These are phyloP conservation scores for Candida caryicola DNA, from an alignment of 805 yeast genomes.

Conservation along the genomic window DNA sequence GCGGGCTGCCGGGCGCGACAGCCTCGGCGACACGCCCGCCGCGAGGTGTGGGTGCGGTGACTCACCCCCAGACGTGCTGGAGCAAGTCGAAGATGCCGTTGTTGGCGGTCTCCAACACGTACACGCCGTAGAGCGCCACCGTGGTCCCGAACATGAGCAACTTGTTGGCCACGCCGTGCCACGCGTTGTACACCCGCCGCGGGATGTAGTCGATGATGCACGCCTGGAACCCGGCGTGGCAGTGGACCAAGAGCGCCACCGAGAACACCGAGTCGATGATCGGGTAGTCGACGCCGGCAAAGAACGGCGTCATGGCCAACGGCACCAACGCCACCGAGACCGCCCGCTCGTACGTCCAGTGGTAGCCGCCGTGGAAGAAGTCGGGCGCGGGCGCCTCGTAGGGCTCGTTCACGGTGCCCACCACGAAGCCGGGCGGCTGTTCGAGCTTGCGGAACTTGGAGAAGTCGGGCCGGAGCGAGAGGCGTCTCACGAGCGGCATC, in stretches of 20 bases:
- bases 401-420: constrained; percentile 94
- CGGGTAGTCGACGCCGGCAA: constrained; percentile 69
- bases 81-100: constrained; percentile 74
- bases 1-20: no score
- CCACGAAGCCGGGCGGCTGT: constrained; percentile 87
- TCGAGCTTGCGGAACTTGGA: constrained; percentile 53
- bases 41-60: no score
- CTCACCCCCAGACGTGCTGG: constrained; percentile 63
- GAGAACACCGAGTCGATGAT: constrained; percentile 70
- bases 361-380: constrained; percentile 77
- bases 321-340: constrained; percentile 75
- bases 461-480: constrained; percentile 42
- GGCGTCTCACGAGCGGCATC: constrained; percentile 2
- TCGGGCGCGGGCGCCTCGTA: constrained; percentile 61
- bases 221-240: constrained; percentile 81
- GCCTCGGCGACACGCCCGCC: no score
- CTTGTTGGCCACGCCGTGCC: constrained; percentile 67
- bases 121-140: constrained; percentile 74
- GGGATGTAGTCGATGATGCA: constrained; percentile 95
- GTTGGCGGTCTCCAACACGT: constrained; percentile 74
- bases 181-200: constrained; percentile 73
- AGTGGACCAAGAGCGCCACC: constrained; percentile 66
- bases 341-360: constrained; percentile 87
- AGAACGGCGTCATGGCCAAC: constrained; percentile 68
- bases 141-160: constrained; percentile 71